Evolutionary conservation across 768 basidiomycete genomes (phyloP).

Genomic region (Phlebiopsis gigantea): DNA sequence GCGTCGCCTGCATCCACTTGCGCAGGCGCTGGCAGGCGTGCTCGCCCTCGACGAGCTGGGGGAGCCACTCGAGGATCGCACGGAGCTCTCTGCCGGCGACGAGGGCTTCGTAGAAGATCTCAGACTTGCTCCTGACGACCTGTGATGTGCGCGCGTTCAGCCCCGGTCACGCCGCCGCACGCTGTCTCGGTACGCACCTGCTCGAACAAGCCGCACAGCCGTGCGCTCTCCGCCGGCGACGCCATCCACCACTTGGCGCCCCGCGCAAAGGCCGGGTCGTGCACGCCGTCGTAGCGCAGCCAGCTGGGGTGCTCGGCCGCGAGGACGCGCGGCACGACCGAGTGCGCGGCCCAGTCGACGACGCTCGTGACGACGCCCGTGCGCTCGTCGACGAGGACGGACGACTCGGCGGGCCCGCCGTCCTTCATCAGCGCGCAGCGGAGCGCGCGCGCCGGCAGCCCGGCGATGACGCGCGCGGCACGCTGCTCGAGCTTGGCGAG

Average conservation of each 20-base stretch:
- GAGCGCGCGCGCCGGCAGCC: background rate
- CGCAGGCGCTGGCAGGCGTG: background rate
- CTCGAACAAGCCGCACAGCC: constrained; percentile 4
- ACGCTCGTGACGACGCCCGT: constrained; percentile 16
- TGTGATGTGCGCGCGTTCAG: background rate
- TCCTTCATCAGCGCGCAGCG: constrained; percentile 18
- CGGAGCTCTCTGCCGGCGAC: background rate
- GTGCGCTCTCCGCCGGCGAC: constrained; percentile 2
- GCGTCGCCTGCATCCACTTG: background rate
- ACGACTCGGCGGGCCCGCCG: constrained; percentile 8
- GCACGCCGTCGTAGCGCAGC: constrained; percentile 19
- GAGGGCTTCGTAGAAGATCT: background rate
- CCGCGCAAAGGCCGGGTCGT: constrained; percentile 13
- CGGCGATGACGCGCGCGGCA: background rate
- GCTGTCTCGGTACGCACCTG: constrained; percentile 1
- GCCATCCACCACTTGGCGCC: background rate
- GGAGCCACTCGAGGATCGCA: background rate
- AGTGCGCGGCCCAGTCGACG: constrained; percentile 22
- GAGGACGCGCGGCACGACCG: constrained; percentile 17
- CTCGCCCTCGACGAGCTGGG: background rate
- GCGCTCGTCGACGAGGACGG: constrained; percentile 15
- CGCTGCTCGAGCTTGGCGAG: background rate
- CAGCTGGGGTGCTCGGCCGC: constrained; percentile 22
- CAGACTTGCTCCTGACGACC: constrained; percentile 2
- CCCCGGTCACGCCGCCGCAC: background rate